Evolutionary conservation across 129 eudicot genomes (phyloP).

Genomic region (Tagetes patula): DNA sequence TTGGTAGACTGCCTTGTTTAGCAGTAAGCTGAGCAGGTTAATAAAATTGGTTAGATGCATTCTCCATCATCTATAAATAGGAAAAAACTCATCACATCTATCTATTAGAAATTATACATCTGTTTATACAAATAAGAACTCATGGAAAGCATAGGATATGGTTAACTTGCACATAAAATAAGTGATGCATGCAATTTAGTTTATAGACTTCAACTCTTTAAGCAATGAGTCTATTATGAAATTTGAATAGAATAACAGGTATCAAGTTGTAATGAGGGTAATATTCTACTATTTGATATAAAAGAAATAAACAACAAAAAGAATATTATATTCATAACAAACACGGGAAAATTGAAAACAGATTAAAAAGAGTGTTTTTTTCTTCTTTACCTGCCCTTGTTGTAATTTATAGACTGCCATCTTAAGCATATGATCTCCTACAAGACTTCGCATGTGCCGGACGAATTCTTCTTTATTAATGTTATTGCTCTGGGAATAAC

Average conservation of each 20-base stretch:
- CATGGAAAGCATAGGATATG: background rate
- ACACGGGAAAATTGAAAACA: background rate
- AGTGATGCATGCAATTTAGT: background rate
- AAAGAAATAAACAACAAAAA: background rate
- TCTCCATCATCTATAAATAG: background rate
- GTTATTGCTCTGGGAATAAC: conserved; percentile 64
- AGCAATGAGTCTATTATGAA: background rate
- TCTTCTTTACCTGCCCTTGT: conserved; percentile 59
- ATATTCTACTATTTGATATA: background rate
- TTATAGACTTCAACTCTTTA: background rate
- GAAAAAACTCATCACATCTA: background rate
- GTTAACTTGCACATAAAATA: conserved; percentile 2
- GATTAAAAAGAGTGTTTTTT: conserved; percentile 11
- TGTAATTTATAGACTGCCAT: conserved; percentile 81
- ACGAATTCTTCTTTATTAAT: conserved; percentile 82
- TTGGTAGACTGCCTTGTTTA: conserved; percentile 37
- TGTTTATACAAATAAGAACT: conserved; percentile 4
- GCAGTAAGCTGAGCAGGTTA: conserved; percentile 39
- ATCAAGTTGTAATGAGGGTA: background rate
- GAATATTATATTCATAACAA: background rate
- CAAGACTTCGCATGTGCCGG: conserved; percentile 72
- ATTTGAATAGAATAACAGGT: background rate
- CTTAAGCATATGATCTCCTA: conserved; percentile 94
- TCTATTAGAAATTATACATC: background rate
- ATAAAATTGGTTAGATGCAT: conserved; percentile 41